Percentiles rank a stretch among this genome's conserved stretches.
phyloP scores from a whole-genome alignment of 1,284 basidiomycete species.

The Taiwanofungus camphoratus region DNA sequence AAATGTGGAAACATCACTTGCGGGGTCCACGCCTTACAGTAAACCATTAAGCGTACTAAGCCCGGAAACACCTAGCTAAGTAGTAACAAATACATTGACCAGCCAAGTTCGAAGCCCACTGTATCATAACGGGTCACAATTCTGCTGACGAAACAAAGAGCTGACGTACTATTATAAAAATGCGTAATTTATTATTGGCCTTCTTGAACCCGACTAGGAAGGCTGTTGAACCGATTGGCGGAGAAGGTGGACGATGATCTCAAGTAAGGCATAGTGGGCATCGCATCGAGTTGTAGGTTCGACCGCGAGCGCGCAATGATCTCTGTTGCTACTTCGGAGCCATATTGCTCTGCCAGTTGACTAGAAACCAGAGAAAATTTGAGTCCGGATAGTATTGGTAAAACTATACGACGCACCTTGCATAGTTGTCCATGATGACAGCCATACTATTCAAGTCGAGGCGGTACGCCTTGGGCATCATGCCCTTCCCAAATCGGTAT shows the following conservation, averaged over 20 bases:
- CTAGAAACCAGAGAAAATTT: slow-evolving; percentile 22
- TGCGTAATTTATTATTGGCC: not conserved
- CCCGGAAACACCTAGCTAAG: too few species aligned
- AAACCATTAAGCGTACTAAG: too few species aligned
- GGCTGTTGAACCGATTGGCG: not conserved
- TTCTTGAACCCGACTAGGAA: too few species aligned
- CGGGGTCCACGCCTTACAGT: too few species aligned
- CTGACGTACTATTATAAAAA: too few species aligned
- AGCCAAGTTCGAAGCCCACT: too few species aligned
- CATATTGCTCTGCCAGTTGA: slow-evolving; percentile 42
- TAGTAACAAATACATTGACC: too few species aligned
- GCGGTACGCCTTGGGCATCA: slow-evolving; percentile 60
- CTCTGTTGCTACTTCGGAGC: slow-evolving; percentile 36
- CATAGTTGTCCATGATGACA: slow-evolving; percentile 60
- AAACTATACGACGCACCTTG: slow-evolving; percentile 34
- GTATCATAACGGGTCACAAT: too few species aligned
- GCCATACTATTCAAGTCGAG: slow-evolving; percentile 53
- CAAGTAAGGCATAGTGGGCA: slow-evolving; percentile 29
- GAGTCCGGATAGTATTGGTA: too few species aligned
- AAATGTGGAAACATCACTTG: too few species aligned
- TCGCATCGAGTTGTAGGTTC: slow-evolving; percentile 30
- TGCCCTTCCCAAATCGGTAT: slow-evolving; percentile 61
- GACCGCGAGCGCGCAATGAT: slow-evolving; percentile 35
- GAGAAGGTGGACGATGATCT: slow-evolving; percentile 13
- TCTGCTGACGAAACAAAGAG: too few species aligned